phyloP scores from a whole-genome alignment of 495 filamentous ascomycete genomes.

The Penicillium salamii region DNA sequence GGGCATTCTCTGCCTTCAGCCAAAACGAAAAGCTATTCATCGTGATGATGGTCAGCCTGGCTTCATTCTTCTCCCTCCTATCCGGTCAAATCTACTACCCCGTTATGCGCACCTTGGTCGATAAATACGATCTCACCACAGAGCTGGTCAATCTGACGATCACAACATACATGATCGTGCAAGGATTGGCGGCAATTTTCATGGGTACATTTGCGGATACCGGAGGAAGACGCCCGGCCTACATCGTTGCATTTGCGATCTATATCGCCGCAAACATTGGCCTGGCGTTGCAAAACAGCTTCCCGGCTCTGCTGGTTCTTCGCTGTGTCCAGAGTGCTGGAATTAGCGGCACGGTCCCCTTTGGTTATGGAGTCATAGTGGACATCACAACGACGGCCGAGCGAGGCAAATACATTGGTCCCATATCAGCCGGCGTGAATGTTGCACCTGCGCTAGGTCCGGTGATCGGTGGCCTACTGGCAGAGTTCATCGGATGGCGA shows the following conservation, averaged over 20 bases:
- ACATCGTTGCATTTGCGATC: slow-evolving; percentile 54
- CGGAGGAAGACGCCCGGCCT: slow-evolving; percentile 57
- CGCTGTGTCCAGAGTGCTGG: slow-evolving; percentile 63
- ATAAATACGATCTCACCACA: slow-evolving; percentile 54
- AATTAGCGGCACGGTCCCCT: slow-evolving; percentile 48
- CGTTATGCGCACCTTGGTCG: slow-evolving; percentile 55
- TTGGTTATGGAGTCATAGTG: slow-evolving; percentile 59
- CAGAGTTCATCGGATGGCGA: slow-evolving; percentile 35
- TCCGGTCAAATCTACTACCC: slow-evolving; percentile 74
- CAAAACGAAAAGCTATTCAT: slow-evolving; percentile 56
- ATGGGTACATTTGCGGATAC: slow-evolving; percentile 60
- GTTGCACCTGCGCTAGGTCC: slow-evolving; percentile 35
- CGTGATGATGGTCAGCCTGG: slow-evolving; percentile 54
- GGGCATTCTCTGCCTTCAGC: slow-evolving; percentile 52
- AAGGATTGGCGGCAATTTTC: slow-evolving; percentile 57
- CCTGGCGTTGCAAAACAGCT: slow-evolving; percentile 58
- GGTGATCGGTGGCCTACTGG: slow-evolving; percentile 39
- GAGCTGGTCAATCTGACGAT: slow-evolving; percentile 65
- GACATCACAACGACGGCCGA: slow-evolving; percentile 59
- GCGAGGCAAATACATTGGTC: slow-evolving; percentile 57
- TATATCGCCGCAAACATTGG: slow-evolving; percentile 64
- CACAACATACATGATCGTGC: slow-evolving; percentile 63
- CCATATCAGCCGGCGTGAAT: slow-evolving; percentile 27
- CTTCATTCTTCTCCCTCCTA: slow-evolving; percentile 53
- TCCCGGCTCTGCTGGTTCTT: slow-evolving; percentile 57